phyloP scores from a whole-genome alignment of 2,329 filamentous ascomycete species.

The Amesomyces nigricolor region DNA sequence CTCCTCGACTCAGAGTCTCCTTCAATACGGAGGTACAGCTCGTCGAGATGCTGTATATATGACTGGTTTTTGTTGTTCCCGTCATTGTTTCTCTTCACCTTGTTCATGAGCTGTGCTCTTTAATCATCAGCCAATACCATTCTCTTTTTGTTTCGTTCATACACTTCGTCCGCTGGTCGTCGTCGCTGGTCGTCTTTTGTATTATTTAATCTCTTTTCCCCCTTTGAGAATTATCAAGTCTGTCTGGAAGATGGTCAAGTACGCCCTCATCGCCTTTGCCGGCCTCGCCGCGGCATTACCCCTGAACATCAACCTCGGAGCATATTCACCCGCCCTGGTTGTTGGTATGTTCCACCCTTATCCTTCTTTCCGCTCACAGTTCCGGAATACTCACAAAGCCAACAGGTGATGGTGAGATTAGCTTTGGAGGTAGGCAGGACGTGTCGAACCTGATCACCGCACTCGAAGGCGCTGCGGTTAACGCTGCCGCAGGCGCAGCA shows the following conservation, averaged over 20 bases:
- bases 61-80: slow-evolving; percentile 18
- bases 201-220: slow-evolving; percentile 14
- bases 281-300: slow-evolving; percentile 35
- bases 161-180: slow-evolving; percentile 31
- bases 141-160: slow-evolving; percentile 25
- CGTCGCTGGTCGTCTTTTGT: slow-evolving; percentile 33
- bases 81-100: slow-evolving; percentile 3
- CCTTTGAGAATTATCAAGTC: background rate
- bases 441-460: slow-evolving; percentile 42
- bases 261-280: slow-evolving; percentile 33
- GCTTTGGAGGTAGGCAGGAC: slow-evolving; percentile 42
- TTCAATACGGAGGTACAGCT: background rate
- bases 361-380: background rate
- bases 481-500: slow-evolving; percentile 33
- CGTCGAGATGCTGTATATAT: slow-evolving; percentile 30
- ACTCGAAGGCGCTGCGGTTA: slow-evolving; percentile 42
- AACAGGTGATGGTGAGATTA: slow-evolving; percentile 42
- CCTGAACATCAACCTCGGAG: slow-evolving; percentile 41
- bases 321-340: slow-evolving; percentile 41
- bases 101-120: slow-evolving; percentile 34
- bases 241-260: slow-evolving; percentile 34
- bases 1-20: background rate
- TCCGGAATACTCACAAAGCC: slow-evolving; percentile 11
- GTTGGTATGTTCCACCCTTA: slow-evolving; percentile 24
- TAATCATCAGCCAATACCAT: slow-evolving; percentile 10